Base-by-base conservation (phyloP, 2,329 filamentous ascomycete species). In the Paracamarosporium sp. region DNA sequence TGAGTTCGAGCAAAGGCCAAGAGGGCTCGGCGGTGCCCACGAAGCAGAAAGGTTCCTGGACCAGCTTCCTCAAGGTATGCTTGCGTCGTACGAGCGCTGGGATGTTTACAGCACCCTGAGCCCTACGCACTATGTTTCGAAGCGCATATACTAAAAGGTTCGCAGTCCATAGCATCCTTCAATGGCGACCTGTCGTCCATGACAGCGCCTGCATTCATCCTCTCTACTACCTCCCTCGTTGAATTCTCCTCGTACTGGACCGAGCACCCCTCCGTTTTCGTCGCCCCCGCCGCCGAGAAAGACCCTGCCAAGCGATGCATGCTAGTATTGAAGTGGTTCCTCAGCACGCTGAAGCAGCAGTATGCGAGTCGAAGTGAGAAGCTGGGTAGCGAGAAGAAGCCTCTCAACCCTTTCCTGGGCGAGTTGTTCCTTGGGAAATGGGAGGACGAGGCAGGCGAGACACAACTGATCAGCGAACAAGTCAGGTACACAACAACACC, bases 301-400 rank as follows among this genome's bases (percentile, higher is more conserved):
- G 90, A 96, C 74, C 86, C 93, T 0, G 87, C 90, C 69, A 95
- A 92, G 81, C 88, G 94, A 60, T 89, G 92, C 20, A 80, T 96
- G 65, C 83, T 94, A 31, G 94, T 98, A n/a, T 82, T 97, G 68
- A 96, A 94, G 78, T 98, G 94, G 94, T 98, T 97, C 80, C 80
- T 98, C 54, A 93, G 88, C 71, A 97, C 93, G 3, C 83, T 98
- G 51, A 96, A 95, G 81, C 92, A 96, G 78, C 92, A 96, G 75
- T 90, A 90, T 74, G 85, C 84, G 67, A 87, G 83, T 67, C 82
- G 87, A 57, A 96, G 91, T 73, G 93, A 97, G 75, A 88, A 88
- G 75, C 78, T 88, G 63, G 93, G 92, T 48, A 95, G 92, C 72
- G 94, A 97, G 83, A 98, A 98, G 87, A 99, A 98, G 83, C 94